phyloP scores from a whole-genome alignment of 2,329 filamentous ascomycete species.

The Sphaerostilbella broomeana region DNA sequence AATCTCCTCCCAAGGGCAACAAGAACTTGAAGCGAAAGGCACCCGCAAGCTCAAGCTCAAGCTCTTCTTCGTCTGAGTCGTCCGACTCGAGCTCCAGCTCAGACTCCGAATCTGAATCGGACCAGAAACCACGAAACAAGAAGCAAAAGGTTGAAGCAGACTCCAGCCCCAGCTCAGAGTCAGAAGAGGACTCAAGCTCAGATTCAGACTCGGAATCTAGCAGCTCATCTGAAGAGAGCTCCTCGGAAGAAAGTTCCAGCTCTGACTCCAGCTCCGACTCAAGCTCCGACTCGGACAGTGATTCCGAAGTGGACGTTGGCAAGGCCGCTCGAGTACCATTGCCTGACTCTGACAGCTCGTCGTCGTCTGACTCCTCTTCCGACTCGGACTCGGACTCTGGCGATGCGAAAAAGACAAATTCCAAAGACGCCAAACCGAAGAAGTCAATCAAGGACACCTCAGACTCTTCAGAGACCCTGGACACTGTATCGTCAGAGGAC shows the following conservation, averaged over 20 bases:
- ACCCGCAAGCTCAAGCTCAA: conserved; percentile 22
- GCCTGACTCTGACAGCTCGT: conserved; percentile 33
- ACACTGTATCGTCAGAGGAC: conserved; percentile 40
- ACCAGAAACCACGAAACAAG: conserved; percentile 43
- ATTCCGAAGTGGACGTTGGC: conserved; percentile 29
- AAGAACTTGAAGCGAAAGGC: conserved; percentile 37
- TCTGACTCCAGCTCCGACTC: conserved; percentile 27
- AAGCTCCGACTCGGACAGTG: conserved; percentile 34
- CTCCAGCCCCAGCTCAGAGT: conserved; percentile 11
- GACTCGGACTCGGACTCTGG: conserved; percentile 31
- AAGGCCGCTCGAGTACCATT: conserved; percentile 36
- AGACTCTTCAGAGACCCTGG: conserved; percentile 45
- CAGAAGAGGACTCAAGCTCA: conserved; percentile 17
- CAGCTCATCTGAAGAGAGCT: conserved; percentile 8
- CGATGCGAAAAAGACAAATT: conserved; percentile 23
- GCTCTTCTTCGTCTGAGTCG: no score
- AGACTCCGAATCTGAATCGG: conserved; percentile 29
- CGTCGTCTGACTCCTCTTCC: conserved; percentile 25
- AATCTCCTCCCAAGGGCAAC: conserved; percentile 15
- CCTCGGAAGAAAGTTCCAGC: conserved; percentile 14
- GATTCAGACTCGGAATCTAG: conserved; percentile 26
- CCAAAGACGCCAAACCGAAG: conserved; percentile 11
- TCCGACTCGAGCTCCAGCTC: conserved; percentile 31
- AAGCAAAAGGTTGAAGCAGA: conserved; percentile 39
- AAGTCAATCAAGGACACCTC: conserved; percentile 27